Base-by-base conservation (phyloP, 495 filamentous ascomycete genomes). In the Penicillium parvum region DNA sequence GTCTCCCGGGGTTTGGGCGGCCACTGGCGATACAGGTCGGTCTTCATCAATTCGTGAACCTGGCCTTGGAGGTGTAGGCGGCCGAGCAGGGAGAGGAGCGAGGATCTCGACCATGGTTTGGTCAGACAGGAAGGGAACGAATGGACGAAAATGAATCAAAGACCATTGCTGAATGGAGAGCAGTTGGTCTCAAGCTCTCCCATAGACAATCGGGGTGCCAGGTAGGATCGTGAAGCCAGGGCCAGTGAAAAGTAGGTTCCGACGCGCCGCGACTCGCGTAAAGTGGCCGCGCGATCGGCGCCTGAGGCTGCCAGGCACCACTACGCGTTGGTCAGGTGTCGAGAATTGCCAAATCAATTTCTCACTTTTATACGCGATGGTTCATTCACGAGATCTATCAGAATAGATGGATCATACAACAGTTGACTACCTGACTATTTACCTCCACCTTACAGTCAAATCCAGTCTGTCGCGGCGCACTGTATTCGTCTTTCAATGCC, bases 21-120 rank as follows among this genome's bases (percentile, higher is more conserved):
- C 52, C 38, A 49, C 45, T 39, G 62, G 68, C n/a, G 64, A 60
- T 30, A 59, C 54, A 19, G 41, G 57, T 37, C 58, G 56, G 20
- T 60, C 49, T 16, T 53, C 47, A 33, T 55, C 54, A 45, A 55
- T 65, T 60, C 45, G 69, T 60, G 53, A 71, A 65, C 65, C 76
- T 70, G 47, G 81, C 75, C 62, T 79, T 59, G 69, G 85, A 69
- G 66, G 84, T 67, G 70, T 82, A 40, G 73, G 81, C 60, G 74
- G 78, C 58, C 66, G 82, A 62, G 64, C 61, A 58, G 75, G 65
- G 49, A 76, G 50, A 55, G 68, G 57, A 40, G 61, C 59, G 38
- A 77, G 41, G 65, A 78, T 60, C 69, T 73, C 66, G 45, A 76
- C 70, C 74, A 78, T 78, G 55, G 50, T 75, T 70, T 19, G 25